Percentiles rank a stretch among this genome's conserved stretches.
These are phyloP conservation scores for Microthyrium microscopicum DNA, from an alignment of 2,329 filamentous ascomycete species.

Conservation along the genomic window DNA sequence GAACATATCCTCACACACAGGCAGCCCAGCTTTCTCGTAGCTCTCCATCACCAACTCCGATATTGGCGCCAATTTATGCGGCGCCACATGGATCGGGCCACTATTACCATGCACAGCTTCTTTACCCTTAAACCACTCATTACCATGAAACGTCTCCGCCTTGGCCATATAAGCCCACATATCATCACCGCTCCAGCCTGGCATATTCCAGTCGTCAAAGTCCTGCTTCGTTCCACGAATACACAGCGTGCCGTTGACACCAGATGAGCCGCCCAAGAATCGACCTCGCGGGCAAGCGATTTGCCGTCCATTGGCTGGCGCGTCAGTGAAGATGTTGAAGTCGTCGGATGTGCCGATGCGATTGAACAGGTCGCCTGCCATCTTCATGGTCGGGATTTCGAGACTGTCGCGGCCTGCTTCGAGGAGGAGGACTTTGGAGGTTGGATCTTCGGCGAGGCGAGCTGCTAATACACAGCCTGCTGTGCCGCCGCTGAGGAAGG, in stretches of 20 bases:
- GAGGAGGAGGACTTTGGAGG: conserved; percentile 5
- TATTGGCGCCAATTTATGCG: too few species aligned
- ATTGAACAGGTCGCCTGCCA: background rate
- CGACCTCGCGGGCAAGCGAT: conserved; percentile 3
- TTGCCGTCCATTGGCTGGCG: conserved; percentile 1
- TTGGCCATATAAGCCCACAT: conserved; percentile 1
- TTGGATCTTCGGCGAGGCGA: conserved; percentile 14
- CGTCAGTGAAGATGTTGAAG: background rate
- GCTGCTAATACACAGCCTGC: conserved; percentile 16
- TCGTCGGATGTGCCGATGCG: background rate
- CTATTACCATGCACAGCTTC: too few species aligned
- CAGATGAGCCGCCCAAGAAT: conserved; percentile 4
- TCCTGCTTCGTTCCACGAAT: conserved; percentile 3
- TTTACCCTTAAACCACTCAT: too few species aligned
- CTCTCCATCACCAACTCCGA: too few species aligned
- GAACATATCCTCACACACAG: too few species aligned
- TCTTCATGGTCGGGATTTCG: conserved; percentile 3
- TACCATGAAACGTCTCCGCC: conserved; percentile 5
- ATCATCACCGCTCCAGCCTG: conserved; percentile 4
- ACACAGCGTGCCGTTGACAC: conserved; percentile 7
- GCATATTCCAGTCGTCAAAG: conserved; percentile 8
- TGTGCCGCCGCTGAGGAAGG: conserved; percentile 8
- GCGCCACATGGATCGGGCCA: too few species aligned
- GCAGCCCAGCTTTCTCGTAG: too few species aligned
- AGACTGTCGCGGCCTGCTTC: conserved; percentile 5